These are phyloP conservation scores for Apiospora koreana DNA, from an alignment of 2,329 filamentous ascomycete genomes.

Conservation along the genomic window DNA sequence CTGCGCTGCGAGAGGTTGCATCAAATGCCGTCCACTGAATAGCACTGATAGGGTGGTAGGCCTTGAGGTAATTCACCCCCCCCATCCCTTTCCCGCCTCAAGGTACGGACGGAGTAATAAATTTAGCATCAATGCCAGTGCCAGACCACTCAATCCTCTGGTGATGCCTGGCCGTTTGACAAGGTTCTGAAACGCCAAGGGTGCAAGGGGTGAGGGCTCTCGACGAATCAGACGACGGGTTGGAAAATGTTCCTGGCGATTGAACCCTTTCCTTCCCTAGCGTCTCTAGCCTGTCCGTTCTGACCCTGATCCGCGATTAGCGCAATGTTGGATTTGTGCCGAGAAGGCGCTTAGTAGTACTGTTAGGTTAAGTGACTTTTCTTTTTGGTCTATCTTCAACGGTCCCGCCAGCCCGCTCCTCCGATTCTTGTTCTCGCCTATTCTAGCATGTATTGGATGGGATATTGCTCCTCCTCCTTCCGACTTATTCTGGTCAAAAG, in stretches of 20 bases:
- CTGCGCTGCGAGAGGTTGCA: background rate
- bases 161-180: background rate
- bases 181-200: conserved; percentile 7
- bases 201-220: background rate
- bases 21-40: background rate
- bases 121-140: conserved; percentile 4
- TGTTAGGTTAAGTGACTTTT: background rate
- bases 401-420: background rate
- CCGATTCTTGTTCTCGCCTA: background rate
- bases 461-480: background rate
- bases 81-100: background rate
- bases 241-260: background rate
- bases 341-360: background rate
- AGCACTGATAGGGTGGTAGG: background rate
- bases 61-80: too few relatives aligned
- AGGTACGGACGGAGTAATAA: background rate
- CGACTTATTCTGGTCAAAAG: background rate
- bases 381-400: background rate
- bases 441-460: background rate
- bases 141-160: background rate
- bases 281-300: background rate
- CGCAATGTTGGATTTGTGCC: background rate
- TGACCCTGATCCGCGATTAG: background rate
- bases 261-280: background rate
- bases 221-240: background rate